Evolutionary conservation across 768 basidiomycete species (phyloP), one percentile per base, ranked within the genome.

Genomic region (Mycena sanguinolenta): DNA sequence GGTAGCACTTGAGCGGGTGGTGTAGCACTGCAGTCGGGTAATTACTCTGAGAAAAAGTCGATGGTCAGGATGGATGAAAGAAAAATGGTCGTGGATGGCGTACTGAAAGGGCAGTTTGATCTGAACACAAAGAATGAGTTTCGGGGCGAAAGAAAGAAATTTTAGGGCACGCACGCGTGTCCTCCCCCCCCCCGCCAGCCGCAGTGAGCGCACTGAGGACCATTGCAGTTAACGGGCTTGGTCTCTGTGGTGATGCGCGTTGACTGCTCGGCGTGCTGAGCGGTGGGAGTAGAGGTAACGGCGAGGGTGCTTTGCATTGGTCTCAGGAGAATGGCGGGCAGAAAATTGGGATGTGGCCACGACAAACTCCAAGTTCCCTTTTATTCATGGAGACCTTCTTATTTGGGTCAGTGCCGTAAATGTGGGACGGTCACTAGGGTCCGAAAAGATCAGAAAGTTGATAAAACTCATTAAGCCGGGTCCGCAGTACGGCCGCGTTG

Each of bases 111-210:
- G 54, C 54, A 55, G 32, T 55, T 36, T 27, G 19, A 14, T n/a
- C 54, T 55, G 28, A 34, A 25, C n/a, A 55, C 19, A 36, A 28
- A 32, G 32, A 55, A 55, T 21, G 17, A 28, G 28, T 28, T 13
- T 23, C 17, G 21, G 9, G 21, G 19, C 3, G 9, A 36, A 21
- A 13, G 9, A 0, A 23, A 34, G 34, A 21, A 27, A 19, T 1
- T 10, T 8, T n/a, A 36, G 34, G 21, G 34, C 21, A 36, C 54
- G 32, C 32, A 55, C 54, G 54, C 54, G 21, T 55, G 54, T n/a
- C 54, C 54, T 55, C 54, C 54, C 2, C 54, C 54, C 2, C 54
- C 54, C 28, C 54, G 54, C 54, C 54, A 55, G 21, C 54, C 54
- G 19, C 54, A 55, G 30, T 14, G 13, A 17, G 54, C 30, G 34